Evolutionary conservation across 164 flowering plant species (phyloP).

Genomic region (Chloranthus sessilifolius): DNA sequence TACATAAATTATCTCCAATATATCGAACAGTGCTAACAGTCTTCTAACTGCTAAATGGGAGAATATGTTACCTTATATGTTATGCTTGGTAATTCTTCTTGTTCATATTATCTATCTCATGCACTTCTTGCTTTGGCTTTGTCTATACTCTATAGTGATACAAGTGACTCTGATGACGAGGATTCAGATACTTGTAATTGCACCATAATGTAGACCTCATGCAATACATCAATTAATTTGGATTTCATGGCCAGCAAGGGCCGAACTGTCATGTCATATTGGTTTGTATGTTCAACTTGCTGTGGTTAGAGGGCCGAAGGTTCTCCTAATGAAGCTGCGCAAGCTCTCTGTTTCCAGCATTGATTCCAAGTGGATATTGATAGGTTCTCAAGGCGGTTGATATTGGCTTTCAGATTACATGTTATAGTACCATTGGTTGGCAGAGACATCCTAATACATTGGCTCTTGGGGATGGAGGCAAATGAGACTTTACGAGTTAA

Average conservation of each 20-base stretch:
- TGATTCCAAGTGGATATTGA: neutral
- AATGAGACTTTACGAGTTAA: no score
- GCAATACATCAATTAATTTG: conserved; percentile 3
- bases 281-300: neutral
- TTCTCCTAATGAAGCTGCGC: neutral
- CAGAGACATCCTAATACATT: no score
- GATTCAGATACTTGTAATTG: conserved; percentile 73
- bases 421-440: no score
- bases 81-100: no score
- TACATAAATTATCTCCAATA: no score
- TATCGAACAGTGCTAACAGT: no score
- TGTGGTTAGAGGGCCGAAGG: neutral
- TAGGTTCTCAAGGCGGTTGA: no score
- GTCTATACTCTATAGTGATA: conserved; percentile 62
- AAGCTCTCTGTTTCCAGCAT: neutral
- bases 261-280: neutral
- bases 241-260: no score
- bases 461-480: neutral
- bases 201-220: conserved; percentile 55
- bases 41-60: no score
- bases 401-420: no score
- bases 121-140: conserved; percentile 4
- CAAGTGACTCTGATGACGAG: conserved; percentile 58
- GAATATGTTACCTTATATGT: no score
- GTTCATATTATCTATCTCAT: neutral